A percentile compares a stretch with the other conserved stretches of the same genome.
Evolutionary conservation across 1,284 basidiomycete species (phyloP).

Genomic region (Acaromyces ingoldii): DNA sequence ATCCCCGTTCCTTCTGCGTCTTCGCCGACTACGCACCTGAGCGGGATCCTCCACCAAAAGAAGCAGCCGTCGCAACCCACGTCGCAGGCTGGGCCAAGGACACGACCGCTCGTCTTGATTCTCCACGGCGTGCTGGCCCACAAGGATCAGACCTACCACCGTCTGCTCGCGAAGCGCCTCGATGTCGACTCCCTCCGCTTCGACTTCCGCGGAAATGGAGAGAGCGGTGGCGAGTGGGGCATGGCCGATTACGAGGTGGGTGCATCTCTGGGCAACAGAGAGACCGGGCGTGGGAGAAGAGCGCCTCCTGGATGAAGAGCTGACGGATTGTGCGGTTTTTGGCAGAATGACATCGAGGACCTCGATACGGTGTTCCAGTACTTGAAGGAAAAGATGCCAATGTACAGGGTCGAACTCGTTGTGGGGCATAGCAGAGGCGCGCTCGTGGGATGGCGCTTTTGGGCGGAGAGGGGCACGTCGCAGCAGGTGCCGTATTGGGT

Average conservation of each 20-base stretch:
- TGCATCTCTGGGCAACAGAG: not conserved
- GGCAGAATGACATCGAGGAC: slow-evolving; percentile 23
- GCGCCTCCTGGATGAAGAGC: not conserved
- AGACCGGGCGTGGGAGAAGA: too few relatives aligned
- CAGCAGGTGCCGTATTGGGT: slow-evolving; percentile 58
- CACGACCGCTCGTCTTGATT: slow-evolving; percentile 25
- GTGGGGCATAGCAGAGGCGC: slow-evolving; percentile 2
- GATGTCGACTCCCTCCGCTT: slow-evolving; percentile 75
- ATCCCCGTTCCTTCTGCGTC: too few relatives aligned
- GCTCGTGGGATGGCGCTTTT: slow-evolving; percentile 5
- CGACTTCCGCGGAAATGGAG: slow-evolving; percentile 61
- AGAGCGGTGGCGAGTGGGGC: slow-evolving; percentile 3
- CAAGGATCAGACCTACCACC: slow-evolving; percentile 70
- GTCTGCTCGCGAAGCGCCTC: slow-evolving; percentile 63
- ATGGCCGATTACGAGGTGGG: slow-evolving; percentile 7
- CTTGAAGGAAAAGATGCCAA: slow-evolving; percentile 16
- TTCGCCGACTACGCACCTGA: too few relatives aligned
- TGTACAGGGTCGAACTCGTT: slow-evolving; percentile 9
- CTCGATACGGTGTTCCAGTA: slow-evolving; percentile 18
- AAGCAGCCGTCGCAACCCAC: too few relatives aligned
- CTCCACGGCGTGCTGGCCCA: slow-evolving; percentile 39
- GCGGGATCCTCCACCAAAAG: too few relatives aligned
- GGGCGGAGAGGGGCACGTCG: not conserved
- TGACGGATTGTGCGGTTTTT: not conserved
- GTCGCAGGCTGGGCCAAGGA: too few relatives aligned